Evolutionary conservation across 2,329 filamentous ascomycete species (phyloP).

Genomic region (Fusarium concolor): DNA sequence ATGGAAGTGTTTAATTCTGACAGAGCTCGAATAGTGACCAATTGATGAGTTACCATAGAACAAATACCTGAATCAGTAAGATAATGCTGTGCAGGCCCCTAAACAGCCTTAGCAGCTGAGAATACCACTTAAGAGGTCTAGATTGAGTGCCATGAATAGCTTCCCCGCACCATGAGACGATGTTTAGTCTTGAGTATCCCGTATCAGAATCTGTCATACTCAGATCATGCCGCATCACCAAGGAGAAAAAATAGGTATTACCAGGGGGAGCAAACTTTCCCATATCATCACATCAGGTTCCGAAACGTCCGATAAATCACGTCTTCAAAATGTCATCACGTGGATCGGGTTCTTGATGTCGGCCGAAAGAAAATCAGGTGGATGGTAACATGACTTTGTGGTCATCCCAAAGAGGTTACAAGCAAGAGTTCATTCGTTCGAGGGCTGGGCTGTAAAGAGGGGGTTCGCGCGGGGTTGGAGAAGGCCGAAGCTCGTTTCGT

Average conservation of each 20-base stretch:
- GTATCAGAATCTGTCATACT: constrained; percentile 28
- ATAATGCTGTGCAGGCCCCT: neutral
- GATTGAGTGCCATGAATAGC: neutral
- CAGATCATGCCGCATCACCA: constrained; percentile 38
- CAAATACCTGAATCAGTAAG: neutral
- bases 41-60: neutral
- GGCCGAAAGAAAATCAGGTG: constrained; percentile 19
- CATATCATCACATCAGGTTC: constrained; percentile 30
- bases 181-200: constrained; percentile 5
- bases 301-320: constrained; percentile 34
- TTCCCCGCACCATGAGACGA: constrained; percentile 27
- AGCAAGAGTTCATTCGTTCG: neutral
- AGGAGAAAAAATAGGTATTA: neutral
- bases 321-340: constrained; percentile 29
- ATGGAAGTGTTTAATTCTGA: constrained; percentile 27
- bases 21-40: constrained; percentile 9
- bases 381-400: constrained; percentile 12
- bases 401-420: constrained; percentile 6
- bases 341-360: constrained; percentile 29
- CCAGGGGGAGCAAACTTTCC: constrained; percentile 28
- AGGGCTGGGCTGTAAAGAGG: neutral
- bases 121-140: too few relatives aligned
- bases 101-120: constrained; percentile 15
- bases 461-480: constrained; percentile 24
- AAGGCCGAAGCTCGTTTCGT: constrained; percentile 5